phyloP scores from a whole-genome alignment of 352 stramenopile species.

The Aphanomyces invadans region DNA sequence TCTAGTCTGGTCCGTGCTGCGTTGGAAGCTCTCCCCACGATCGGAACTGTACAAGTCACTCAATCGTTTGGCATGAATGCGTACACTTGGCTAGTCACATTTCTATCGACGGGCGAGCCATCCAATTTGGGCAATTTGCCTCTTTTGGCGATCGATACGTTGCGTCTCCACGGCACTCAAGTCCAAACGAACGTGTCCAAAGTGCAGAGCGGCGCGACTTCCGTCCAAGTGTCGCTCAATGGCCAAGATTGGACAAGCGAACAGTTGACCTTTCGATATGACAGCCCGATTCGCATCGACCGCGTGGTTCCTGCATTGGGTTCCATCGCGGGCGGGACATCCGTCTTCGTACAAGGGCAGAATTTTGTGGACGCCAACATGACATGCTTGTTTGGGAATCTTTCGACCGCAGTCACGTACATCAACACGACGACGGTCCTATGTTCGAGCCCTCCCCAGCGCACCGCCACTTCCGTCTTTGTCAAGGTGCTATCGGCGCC shows the following conservation, averaged over 20 bases:
- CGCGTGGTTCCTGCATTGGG: conserved; percentile 26
- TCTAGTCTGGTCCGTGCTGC: background rate
- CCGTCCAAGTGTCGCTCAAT: conserved; percentile 30
- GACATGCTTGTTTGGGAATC: conserved; percentile 9
- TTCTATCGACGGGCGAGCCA: background rate
- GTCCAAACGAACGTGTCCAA: conserved; percentile 14
- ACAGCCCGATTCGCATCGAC: conserved; percentile 27
- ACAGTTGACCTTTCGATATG: conserved; percentile 29
- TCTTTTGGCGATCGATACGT: conserved; percentile 26
- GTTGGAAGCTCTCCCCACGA: conserved; percentile 4
- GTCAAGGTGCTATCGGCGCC: conserved; percentile 16
- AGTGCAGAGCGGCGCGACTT: conserved; percentile 3
- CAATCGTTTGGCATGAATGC: background rate
- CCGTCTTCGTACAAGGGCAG: conserved; percentile 25
- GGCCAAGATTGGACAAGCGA: conserved; percentile 27
- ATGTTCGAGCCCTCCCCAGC: background rate
- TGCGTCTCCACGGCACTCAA: conserved; percentile 26
- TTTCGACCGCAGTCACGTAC: background rate
- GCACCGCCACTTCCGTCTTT: background rate
- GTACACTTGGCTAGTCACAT: conserved; percentile 4
- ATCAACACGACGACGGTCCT: conserved; percentile 5
- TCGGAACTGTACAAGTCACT: conserved; percentile 6
- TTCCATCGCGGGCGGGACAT: conserved; percentile 30
- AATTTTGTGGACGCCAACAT: conserved; percentile 20
- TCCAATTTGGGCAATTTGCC: conserved; percentile 29